Evolutionary conservation across 2,329 filamentous ascomycete genomes (phyloP).

Genomic region (Pestalotiopsis sp.): DNA sequence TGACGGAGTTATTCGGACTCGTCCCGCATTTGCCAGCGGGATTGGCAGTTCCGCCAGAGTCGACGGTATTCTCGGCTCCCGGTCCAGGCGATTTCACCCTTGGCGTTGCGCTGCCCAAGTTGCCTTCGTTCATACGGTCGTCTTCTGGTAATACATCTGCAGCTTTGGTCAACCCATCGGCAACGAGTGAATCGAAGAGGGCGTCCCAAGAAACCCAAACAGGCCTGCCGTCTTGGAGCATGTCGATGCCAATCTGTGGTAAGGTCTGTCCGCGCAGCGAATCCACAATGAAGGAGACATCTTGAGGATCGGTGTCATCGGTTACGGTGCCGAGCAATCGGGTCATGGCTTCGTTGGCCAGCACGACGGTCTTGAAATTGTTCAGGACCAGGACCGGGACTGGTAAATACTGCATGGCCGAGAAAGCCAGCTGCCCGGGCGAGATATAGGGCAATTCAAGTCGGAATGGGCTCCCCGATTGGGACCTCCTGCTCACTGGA

Average conservation of each 20-base stretch:
- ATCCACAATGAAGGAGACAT: constrained; percentile 53
- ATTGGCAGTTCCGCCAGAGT: background rate
- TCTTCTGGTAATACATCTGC: constrained; percentile 17
- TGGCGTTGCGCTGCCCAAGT: constrained; percentile 31
- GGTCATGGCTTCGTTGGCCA: constrained; percentile 78
- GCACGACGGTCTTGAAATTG: constrained; percentile 67
- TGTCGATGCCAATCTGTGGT: constrained; percentile 72
- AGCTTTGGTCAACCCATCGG: constrained; percentile 38
- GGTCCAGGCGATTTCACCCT: constrained; percentile 31
- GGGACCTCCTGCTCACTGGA: constrained; percentile 23
- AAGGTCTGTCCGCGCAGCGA: constrained; percentile 66
- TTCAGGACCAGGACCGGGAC: constrained; percentile 72
- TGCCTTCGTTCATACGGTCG: background rate
- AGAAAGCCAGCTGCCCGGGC: constrained; percentile 61
- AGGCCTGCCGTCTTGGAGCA: constrained; percentile 68
- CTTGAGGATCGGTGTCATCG: constrained; percentile 42
- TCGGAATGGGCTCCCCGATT: constrained; percentile 37
- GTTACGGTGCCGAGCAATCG: constrained; percentile 64
- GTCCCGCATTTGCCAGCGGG: constrained; percentile 22
- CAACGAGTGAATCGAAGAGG: constrained; percentile 57
- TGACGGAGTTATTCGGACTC: constrained; percentile 59
- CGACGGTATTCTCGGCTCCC: constrained; percentile 22
- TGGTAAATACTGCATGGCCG: constrained; percentile 74
- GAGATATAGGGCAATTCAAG: constrained; percentile 50
- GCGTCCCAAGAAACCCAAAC: constrained; percentile 62